phyloP scores from a whole-genome alignment of 2,329 filamentous ascomycete species.

The Ambrosiella cleistominuta region DNA sequence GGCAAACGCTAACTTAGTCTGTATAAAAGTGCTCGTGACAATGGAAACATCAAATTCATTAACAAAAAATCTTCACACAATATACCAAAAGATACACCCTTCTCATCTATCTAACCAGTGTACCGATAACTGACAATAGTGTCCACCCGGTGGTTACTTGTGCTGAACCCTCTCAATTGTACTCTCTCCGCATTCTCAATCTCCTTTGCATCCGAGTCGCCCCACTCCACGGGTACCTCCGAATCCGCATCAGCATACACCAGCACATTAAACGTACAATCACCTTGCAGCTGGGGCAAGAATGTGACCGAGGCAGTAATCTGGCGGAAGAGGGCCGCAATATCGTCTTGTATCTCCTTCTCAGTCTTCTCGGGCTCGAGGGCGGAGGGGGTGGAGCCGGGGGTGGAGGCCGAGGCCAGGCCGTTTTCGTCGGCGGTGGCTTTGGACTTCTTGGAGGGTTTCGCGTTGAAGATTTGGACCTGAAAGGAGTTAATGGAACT shows the following conservation, averaged over 20 bases:
- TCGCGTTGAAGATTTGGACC: conserved; percentile 24
- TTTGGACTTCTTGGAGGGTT: conserved; percentile 28
- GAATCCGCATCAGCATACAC: conserved; percentile 95
- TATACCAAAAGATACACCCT: conserved; percentile 23
- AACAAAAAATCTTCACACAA: conserved; percentile 19
- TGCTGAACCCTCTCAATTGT: conserved; percentile 89
- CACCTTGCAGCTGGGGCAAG: conserved; percentile 68
- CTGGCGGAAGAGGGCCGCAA: conserved; percentile 91
- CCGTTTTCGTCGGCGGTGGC: conserved; percentile 43
- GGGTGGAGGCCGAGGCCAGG: conserved; percentile 19
- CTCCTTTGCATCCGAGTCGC: conserved; percentile 94
- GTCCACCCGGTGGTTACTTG: conserved; percentile 81
- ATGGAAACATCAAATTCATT: neutral
- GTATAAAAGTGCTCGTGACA: neutral
- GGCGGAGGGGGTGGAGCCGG: conserved; percentile 15
- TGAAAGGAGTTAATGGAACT: conserved; percentile 13
- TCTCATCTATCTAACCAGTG: conserved; percentile 2
- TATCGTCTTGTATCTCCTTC: conserved; percentile 83
- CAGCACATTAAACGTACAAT: conserved; percentile 96
- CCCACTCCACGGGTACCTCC: conserved; percentile 95
- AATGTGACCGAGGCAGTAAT: conserved; percentile 97
- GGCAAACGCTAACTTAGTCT: too few species aligned
- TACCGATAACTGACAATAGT: conserved; percentile 72
- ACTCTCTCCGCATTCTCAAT: conserved; percentile 90
- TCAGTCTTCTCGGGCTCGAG: conserved; percentile 61